Evolutionary conservation across 2,329 filamentous ascomycete species (phyloP).

Genomic region (Volutella citrinella): DNA sequence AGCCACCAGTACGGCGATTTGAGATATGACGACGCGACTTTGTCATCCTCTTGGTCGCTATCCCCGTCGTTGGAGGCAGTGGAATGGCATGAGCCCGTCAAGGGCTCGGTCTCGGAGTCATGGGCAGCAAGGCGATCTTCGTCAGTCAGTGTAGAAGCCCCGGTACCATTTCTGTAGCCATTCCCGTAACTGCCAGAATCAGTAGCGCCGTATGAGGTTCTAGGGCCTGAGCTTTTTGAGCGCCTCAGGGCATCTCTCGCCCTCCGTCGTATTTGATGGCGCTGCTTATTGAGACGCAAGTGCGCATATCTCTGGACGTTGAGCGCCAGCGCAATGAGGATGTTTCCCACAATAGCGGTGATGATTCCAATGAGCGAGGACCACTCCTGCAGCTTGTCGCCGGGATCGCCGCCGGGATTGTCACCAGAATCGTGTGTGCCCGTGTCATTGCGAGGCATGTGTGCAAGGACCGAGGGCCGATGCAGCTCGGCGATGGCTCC

Average conservation of each 20-base stretch:
- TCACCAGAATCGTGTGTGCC: conserved; percentile 18
- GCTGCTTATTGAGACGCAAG: conserved; percentile 73
- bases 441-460: conserved; percentile 12
- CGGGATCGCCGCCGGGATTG: too few relatives aligned
- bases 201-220: conserved; percentile 35
- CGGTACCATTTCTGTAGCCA: conserved; percentile 18
- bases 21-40: conserved; percentile 68
- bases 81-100: conserved; percentile 50
- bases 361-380: conserved; percentile 93
- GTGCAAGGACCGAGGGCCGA: conserved; percentile 18
- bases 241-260: conserved; percentile 53
- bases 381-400: conserved; percentile 65
- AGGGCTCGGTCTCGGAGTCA: conserved; percentile 50
- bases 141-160: conserved; percentile 10
- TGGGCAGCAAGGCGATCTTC: conserved; percentile 35
- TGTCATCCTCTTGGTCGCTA: conserved; percentile 25
- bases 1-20: conserved; percentile 95
- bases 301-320: conserved; percentile 98
- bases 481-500: conserved; percentile 20
- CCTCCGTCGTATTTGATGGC: conserved; percentile 53
- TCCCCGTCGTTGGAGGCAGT: conserved; percentile 22
- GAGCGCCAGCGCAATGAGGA: conserved; percentile 90
- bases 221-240: conserved; percentile 28
- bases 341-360: conserved; percentile 87
- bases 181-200: conserved; percentile 16